phyloP scores from a whole-genome alignment of 352 stramenopile genomes.

The Pythium graminicola region DNA sequence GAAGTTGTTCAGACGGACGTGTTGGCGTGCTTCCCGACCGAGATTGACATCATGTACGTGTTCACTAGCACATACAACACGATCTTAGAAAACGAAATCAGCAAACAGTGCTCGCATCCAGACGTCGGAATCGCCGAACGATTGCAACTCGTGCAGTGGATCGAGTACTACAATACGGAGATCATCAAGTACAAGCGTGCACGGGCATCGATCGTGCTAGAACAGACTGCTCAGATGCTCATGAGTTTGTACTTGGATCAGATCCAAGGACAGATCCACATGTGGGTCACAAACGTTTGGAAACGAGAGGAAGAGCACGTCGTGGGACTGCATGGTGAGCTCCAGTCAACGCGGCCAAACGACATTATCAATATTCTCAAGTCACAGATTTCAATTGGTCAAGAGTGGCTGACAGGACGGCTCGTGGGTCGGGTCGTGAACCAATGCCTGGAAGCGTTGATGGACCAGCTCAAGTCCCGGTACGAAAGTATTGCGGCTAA shows the following conservation, averaged over 20 bases:
- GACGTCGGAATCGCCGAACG: conserved; percentile 68
- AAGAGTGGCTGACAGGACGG: conserved; percentile 70
- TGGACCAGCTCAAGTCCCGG: conserved; percentile 65
- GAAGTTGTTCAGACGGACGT: conserved; percentile 76
- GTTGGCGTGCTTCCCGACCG: conserved; percentile 53
- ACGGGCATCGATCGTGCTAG: conserved; percentile 55
- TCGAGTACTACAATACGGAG: conserved; percentile 85
- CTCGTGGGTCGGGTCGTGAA: conserved; percentile 63
- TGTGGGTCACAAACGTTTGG: conserved; percentile 83
- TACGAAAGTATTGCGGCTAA: conserved; percentile 48
- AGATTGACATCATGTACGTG: conserved; percentile 77
- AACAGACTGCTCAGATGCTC: conserved; percentile 59
- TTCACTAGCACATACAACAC: conserved; percentile 76
- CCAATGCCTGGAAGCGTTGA: conserved; percentile 60
- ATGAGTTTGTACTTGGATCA: conserved; percentile 72
- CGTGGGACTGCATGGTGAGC: conserved; percentile 46
- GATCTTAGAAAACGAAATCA: conserved; percentile 63
- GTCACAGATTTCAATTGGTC: conserved; percentile 77
- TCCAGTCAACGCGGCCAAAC: conserved; percentile 73
- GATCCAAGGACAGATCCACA: conserved; percentile 73
- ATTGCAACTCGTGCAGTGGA: conserved; percentile 81
- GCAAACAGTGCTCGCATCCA: conserved; percentile 42
- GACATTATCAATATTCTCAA: conserved; percentile 87
- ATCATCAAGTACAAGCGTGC: conserved; percentile 81
- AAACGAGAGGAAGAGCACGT: conserved; percentile 69